Conservation (phyloP, 2,329 filamentous ascomycete species). For the Talaromyces rugulosus region DNA sequence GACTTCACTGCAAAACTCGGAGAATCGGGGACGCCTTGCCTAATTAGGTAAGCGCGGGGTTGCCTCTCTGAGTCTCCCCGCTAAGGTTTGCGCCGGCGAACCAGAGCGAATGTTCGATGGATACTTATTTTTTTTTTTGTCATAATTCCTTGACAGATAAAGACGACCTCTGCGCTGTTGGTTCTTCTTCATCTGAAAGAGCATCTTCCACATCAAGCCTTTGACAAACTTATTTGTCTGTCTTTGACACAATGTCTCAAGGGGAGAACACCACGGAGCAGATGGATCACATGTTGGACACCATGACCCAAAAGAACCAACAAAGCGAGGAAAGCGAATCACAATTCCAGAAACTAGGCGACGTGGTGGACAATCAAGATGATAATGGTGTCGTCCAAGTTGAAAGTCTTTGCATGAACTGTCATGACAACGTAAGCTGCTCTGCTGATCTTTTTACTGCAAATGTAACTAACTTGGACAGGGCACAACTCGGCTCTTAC, state of each 20-base stretch:
- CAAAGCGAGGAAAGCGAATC: conserved; percentile 19
- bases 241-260: conserved; percentile 10
- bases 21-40: conserved; percentile 12
- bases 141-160: background rate
- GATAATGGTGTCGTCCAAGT: conserved; percentile 42
- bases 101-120: conserved; percentile 15
- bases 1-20: conserved; percentile 17
- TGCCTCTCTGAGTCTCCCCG: conserved; percentile 2
- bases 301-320: conserved; percentile 12
- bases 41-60: conserved; percentile 32
- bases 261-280: conserved; percentile 9
- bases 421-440: conserved; percentile 63
- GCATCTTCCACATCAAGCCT: background rate
- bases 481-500: conserved; percentile 80
- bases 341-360: conserved; percentile 36
- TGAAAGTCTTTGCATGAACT: conserved; percentile 84
- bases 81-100: conserved; percentile 12
- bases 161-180: background rate
- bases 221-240: background rate
- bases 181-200: background rate
- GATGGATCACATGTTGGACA: conserved; percentile 14
- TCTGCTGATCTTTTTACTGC: background rate
- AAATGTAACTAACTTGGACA: conserved; percentile 34
- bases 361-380: conserved; percentile 35
- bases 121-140: conserved; percentile 7